Evolutionary conservation across 2,329 filamentous ascomycete species (phyloP).

Genomic region (Pestalotiopsis sp.): DNA sequence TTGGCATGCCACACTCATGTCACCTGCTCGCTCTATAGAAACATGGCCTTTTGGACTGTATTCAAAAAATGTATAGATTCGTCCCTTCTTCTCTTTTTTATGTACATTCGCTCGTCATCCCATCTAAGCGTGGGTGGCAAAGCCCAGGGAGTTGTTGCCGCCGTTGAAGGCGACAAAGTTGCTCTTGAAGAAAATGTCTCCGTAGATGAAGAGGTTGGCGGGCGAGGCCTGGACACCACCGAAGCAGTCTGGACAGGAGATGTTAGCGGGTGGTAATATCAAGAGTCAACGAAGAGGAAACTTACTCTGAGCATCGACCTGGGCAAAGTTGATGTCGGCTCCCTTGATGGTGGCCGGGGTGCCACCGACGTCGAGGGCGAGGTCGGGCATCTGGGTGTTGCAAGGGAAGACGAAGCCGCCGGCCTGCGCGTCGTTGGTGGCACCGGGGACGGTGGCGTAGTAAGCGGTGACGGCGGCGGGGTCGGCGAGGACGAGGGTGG

Average conservation of each 20-base stretch:
- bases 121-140: conserved; percentile 55
- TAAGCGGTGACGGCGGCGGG: conserved; percentile 51
- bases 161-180: conserved; percentile 61
- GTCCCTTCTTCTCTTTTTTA: not conserved
- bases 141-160: conserved; percentile 55
- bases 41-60: too few species aligned
- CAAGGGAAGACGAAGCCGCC: conserved; percentile 53
- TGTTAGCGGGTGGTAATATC: conserved; percentile 8
- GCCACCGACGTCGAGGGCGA: conserved; percentile 59
- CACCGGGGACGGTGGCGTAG: conserved; percentile 48
- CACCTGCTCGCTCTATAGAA: too few species aligned
- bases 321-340: conserved; percentile 54
- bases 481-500: conserved; percentile 65
- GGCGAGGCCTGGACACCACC: conserved; percentile 67
- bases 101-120: not conserved
- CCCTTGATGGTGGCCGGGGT: conserved; percentile 59
- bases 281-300: conserved; percentile 17
- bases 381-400: conserved; percentile 46
- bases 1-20: too few species aligned
- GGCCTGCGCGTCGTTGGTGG: conserved; percentile 38
- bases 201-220: conserved; percentile 61
- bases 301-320: conserved; percentile 54
- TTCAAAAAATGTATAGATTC: not conserved
- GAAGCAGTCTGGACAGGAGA: conserved; percentile 57
- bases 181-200: conserved; percentile 64